These are phyloP conservation scores for Saccharata proteae DNA, from an alignment of 2,329 filamentous ascomycete species.

Conservation along the genomic window DNA sequence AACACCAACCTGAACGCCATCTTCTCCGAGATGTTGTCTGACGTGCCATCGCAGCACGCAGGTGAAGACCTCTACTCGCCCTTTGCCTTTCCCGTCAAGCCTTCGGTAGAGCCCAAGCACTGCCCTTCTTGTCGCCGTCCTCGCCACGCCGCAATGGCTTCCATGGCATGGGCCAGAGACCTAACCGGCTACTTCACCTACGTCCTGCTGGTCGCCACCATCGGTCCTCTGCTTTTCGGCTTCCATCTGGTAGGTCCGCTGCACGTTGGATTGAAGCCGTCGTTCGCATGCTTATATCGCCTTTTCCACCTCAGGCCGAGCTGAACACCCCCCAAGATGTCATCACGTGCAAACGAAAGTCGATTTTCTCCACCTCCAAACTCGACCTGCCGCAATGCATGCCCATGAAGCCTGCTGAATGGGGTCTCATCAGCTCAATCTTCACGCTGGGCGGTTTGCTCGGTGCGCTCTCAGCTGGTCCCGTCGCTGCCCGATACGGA, in stretches of 20 bases:
- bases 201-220: constrained; percentile 61
- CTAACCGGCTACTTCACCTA: constrained; percentile 68
- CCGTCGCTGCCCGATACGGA: constrained; percentile 65
- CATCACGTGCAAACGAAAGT: constrained; percentile 67
- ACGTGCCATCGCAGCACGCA: too few relatives aligned
- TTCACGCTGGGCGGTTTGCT: constrained; percentile 82
- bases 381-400: constrained; percentile 61
- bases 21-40: too few relatives aligned
- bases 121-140: constrained; percentile 11
- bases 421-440: constrained; percentile 77
- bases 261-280: constrained; percentile 3
- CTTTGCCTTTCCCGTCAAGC: background rate
- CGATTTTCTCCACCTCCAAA: constrained; percentile 28
- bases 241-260: constrained; percentile 72
- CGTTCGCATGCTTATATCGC: constrained; percentile 12
- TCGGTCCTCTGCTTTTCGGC: constrained; percentile 88
- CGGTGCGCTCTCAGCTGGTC: constrained; percentile 70
- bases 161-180: constrained; percentile 28
- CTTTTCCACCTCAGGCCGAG: constrained; percentile 53
- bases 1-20: too few relatives aligned
- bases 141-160: constrained; percentile 21
- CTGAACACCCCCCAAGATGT: constrained; percentile 92
- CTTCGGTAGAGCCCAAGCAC: constrained; percentile 10
- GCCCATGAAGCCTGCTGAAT: constrained; percentile 68
- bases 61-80: too few relatives aligned